Percentiles rank a stretch among this genome's conserved stretches.
Conservation (phyloP, 2,329 filamentous ascomycete species). For the Diaporthe citri region DNA sequence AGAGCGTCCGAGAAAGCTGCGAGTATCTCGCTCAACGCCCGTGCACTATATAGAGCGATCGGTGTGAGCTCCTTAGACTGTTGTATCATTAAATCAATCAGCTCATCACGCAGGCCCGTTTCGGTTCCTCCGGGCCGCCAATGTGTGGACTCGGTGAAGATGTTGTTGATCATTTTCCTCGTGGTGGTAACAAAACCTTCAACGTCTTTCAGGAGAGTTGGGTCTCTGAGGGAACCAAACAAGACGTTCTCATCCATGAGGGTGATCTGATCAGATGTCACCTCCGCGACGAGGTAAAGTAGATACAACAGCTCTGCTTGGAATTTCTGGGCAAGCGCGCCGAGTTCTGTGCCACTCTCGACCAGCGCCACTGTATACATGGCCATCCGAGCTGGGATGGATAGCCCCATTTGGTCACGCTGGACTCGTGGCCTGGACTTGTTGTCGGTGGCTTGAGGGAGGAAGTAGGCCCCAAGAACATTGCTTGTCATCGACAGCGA, state of each 20-base stretch:
- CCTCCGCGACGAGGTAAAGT: slow-evolving; percentile 62
- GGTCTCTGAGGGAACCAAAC: slow-evolving; percentile 57
- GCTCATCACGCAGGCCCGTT: slow-evolving; percentile 51
- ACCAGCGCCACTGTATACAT: slow-evolving; percentile 76
- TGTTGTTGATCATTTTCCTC: slow-evolving; percentile 52
- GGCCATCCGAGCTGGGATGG: slow-evolving; percentile 80
- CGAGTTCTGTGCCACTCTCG: slow-evolving; percentile 53
- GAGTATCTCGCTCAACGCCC: slow-evolving; percentile 64
- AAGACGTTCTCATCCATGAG: slow-evolving; percentile 58
- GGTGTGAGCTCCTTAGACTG: slow-evolving; percentile 57
- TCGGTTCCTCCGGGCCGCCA: slow-evolving; percentile 53
- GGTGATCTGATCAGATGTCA: slow-evolving; percentile 68
- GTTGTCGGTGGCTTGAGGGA: slow-evolving; percentile 55
- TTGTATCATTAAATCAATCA: slow-evolving; percentile 60
- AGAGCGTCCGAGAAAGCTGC: slow-evolving; percentile 60
- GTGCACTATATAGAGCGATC: slow-evolving; percentile 64
- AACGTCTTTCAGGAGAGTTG: slow-evolving; percentile 53
- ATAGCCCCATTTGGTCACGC: slow-evolving; percentile 77
- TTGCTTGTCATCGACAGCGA: slow-evolving; percentile 81
- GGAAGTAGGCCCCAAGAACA: slow-evolving; percentile 77
- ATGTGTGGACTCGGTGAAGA: slow-evolving; percentile 50
- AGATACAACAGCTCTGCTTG: slow-evolving; percentile 65
- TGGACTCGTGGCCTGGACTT: slow-evolving; percentile 44
- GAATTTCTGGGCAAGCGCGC: slow-evolving; percentile 54
- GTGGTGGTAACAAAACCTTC: slow-evolving; percentile 59